Evolutionary conservation across 768 basidiomycete species (phyloP).

Genomic region (Dioszegia crocea): DNA sequence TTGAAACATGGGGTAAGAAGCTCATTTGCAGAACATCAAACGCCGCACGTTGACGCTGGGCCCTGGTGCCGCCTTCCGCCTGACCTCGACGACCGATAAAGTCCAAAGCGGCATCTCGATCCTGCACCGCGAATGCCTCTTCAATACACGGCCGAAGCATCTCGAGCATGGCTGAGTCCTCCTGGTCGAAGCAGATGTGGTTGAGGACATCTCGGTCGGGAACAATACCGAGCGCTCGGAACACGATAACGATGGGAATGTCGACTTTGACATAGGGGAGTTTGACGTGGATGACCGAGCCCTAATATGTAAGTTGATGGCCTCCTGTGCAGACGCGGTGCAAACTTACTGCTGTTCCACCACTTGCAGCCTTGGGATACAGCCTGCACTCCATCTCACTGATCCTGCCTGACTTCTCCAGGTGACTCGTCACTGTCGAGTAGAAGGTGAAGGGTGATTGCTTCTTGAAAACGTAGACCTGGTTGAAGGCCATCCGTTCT

Average conservation of each 20-base stretch:
- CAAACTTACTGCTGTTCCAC: slow-evolving; percentile 60
- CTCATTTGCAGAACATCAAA: slow-evolving; percentile 98
- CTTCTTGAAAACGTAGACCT: slow-evolving; percentile 98
- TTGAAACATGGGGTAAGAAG: slow-evolving; percentile 95
- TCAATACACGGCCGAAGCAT: slow-evolving; percentile 98
- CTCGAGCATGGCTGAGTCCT: slow-evolving; percentile 92
- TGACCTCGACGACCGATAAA: slow-evolving; percentile 94
- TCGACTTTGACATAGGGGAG: slow-evolving; percentile 98
- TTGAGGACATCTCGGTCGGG: slow-evolving; percentile 96
- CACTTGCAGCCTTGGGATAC: slow-evolving; percentile 80
- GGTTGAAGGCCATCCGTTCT: slow-evolving; percentile 98
- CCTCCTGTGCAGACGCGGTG: background rate
- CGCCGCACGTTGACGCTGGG: slow-evolving; percentile 63
- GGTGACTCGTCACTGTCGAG: slow-evolving; percentile 93
- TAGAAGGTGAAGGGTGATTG: slow-evolving; percentile 77
- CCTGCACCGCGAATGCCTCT: slow-evolving; percentile 96
- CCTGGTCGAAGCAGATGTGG: slow-evolving; percentile 97
- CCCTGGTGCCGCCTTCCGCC: slow-evolving; percentile 28
- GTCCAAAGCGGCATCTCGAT: slow-evolving; percentile 74
- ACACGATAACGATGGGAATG: slow-evolving; percentile 98
- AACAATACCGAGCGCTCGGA: slow-evolving; percentile 93
- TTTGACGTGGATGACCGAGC: slow-evolving; percentile 84
- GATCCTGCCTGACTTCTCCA: slow-evolving; percentile 97
- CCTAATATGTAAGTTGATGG: slow-evolving; percentile 15
- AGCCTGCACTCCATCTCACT: slow-evolving; percentile 97